A percentile compares a stretch with the other conserved stretches of the same genome.
phyloP scores from a whole-genome alignment of 192 early-diverging fungal species.

The Funneliformis geosporum region DNA sequence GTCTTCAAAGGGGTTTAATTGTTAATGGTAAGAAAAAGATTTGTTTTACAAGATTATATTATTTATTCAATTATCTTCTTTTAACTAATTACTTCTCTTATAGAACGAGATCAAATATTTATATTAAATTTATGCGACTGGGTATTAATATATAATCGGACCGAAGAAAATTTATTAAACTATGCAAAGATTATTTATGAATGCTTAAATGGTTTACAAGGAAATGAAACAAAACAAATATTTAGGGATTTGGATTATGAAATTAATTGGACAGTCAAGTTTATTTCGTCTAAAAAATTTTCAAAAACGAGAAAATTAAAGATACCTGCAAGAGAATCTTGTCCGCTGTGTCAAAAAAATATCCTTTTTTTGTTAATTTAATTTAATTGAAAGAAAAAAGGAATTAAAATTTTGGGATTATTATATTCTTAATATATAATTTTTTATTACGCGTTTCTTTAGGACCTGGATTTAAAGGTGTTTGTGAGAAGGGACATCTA shows the following conservation, averaged over 20 bases:
- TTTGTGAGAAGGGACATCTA: constrained; percentile 1
- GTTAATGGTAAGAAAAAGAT: neutral
- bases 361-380: constrained; percentile 19
- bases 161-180: neutral
- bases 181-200: constrained; percentile 9
- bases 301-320: neutral
- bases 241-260: neutral
- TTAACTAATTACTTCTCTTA: no score
- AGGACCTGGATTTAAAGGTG: neutral
- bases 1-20: neutral
- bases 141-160: neutral
- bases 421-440: neutral
- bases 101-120: neutral
- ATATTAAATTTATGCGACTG: constrained; percentile 2
- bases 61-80: no score
- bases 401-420: no score
- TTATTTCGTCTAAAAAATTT: neutral
- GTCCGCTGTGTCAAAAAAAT: constrained; percentile 10
- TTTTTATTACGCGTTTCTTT: constrained; percentile 1
- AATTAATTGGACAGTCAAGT: neutral
- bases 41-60: no score
- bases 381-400: no score
- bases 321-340: neutral
- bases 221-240: neutral
- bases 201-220: neutral